Conservation (phyloP, 208 protist species). For the Naegleria fowleri region DNA sequence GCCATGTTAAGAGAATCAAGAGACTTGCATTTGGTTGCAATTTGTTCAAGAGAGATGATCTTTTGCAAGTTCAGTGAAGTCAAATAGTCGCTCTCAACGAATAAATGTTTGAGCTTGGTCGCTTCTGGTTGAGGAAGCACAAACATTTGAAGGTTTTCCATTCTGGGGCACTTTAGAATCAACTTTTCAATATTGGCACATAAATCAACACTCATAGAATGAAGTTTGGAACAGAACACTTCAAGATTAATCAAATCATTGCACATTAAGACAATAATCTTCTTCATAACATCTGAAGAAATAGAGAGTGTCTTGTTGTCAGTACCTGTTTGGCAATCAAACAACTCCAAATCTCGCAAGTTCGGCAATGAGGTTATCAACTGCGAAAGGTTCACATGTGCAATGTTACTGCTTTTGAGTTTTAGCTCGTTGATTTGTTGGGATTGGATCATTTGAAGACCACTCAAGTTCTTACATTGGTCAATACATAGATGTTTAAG, state of each 20-base stretch:
- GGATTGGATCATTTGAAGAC: neutral
- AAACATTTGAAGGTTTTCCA: neutral
- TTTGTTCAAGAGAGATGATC: neutral
- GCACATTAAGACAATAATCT: neutral
- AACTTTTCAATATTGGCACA: neutral
- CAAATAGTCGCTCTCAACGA: neutral
- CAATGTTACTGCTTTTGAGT: conserved; percentile 1
- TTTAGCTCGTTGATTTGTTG: too few relatives aligned
- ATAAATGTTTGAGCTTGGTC: neutral
- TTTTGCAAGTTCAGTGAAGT: neutral
- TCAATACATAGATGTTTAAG: neutral
- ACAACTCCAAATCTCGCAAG: neutral
- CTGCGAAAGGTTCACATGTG: neutral
- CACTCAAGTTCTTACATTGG: neutral
- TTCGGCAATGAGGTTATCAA: conserved; percentile 1
- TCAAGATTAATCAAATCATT: neutral
- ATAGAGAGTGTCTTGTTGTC: neutral
- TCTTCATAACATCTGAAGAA: neutral
- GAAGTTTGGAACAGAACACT: neutral
- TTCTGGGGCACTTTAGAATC: neutral
- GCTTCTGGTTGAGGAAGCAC: neutral
- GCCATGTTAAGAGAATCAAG: neutral
- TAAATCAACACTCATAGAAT: neutral
- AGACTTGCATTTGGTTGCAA: neutral
- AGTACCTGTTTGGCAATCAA: neutral